phyloP scores from a whole-genome alignment of 768 basidiomycete genomes.

The Pulveroboletus sp. region DNA sequence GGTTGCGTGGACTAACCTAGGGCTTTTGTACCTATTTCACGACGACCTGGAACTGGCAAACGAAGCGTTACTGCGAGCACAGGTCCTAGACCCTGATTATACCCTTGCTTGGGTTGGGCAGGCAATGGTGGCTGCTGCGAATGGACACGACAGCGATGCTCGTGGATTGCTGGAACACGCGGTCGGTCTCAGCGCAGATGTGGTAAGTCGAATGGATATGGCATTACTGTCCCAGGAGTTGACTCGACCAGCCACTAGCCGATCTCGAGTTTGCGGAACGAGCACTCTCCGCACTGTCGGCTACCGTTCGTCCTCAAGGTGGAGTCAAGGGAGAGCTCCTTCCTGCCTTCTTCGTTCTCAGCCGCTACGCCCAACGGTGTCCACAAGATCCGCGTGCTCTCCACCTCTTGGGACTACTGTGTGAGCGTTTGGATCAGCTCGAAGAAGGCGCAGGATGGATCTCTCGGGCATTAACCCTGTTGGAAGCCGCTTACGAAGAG shows the following conservation, averaged over 20 bases:
- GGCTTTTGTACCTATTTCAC: conserved; percentile 79
- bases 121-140: conserved; percentile 60
- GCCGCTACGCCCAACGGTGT: conserved; percentile 64
- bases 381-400: conserved; percentile 71
- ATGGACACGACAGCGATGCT: conserved; percentile 59
- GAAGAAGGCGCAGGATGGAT: conserved; percentile 58
- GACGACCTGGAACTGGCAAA: conserved; percentile 79
- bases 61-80: conserved; percentile 82
- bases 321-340: conserved; percentile 48
- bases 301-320: conserved; percentile 14
- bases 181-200: conserved; percentile 49
- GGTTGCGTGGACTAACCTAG: conserved; percentile 80
- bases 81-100: conserved; percentile 89
- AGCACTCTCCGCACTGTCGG: conserved; percentile 44
- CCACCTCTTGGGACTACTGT: conserved; percentile 81
- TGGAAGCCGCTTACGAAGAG: conserved; percentile 89
- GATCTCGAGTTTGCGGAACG: conserved; percentile 73
- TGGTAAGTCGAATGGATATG: conserved; percentile 42
- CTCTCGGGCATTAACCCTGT: conserved; percentile 56
- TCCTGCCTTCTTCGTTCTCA: conserved; percentile 77
- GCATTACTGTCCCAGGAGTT: background rate
- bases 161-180: conserved; percentile 71
- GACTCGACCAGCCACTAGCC: conserved; percentile 60
- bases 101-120: conserved; percentile 89
- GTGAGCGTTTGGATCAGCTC: conserved; percentile 74